phyloP scores from a whole-genome alignment of 2,329 filamentous ascomycete genomes.

The Fusarium mexicanum region DNA sequence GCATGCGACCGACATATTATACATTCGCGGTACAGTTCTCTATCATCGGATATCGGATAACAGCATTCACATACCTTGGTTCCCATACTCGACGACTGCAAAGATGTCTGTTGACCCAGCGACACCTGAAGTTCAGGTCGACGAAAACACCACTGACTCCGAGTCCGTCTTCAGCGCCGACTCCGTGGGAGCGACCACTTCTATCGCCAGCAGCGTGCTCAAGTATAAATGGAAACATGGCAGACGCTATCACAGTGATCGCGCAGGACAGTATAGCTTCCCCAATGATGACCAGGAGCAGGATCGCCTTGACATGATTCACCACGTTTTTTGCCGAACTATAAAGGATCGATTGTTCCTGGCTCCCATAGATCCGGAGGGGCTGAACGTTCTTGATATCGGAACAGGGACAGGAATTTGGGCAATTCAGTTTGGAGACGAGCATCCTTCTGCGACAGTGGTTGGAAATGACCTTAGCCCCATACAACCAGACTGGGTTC shows the following conservation, averaged over 20 bases:
- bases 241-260: constrained; percentile 53
- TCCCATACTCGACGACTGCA: accelerated
- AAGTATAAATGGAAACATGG: constrained; percentile 48
- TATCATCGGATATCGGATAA: neutral
- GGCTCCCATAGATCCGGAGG: constrained; percentile 50
- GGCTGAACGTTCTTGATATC: constrained; percentile 54
- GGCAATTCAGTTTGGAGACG: constrained; percentile 57
- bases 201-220: constrained; percentile 15
- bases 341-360: constrained; percentile 49
- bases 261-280: constrained; percentile 49
- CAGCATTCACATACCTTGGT: neutral
- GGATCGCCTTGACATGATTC: constrained; percentile 52
- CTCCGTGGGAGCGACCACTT: neutral
- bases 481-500: constrained; percentile 59
- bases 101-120: neutral
- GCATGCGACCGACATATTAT: neutral
- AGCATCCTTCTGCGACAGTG: constrained; percentile 49
- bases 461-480: constrained; percentile 54
- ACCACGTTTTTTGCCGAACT: constrained; percentile 48
- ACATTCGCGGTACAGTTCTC: neutral
- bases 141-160: constrained; percentile 1
- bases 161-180: neutral
- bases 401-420: constrained; percentile 59
- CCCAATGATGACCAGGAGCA: constrained; percentile 53
- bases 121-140: constrained; percentile 19